Evolutionary conservation across 129 eudicot genomes (phyloP), one percentile per base, ranked within the genome.

Genomic region (Flaveria ramosissima): DNA sequence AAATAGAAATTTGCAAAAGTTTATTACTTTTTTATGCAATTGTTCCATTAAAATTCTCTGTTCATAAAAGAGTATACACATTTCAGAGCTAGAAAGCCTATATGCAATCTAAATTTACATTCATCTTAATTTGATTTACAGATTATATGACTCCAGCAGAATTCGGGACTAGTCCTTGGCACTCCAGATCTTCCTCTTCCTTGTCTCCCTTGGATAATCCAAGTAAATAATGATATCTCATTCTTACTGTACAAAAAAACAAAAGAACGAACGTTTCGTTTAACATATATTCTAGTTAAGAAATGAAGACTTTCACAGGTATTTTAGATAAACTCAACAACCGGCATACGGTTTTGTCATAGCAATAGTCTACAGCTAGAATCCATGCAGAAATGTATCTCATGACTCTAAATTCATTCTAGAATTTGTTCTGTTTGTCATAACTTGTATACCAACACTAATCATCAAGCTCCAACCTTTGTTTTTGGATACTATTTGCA

Each of bases 241-340:
- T 83, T 86, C 71, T 76, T 79, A 68, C 50, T 79, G 82, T 75
- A 79, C 78, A 73, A 83, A 79, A 79, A 20, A 57, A 43, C 17
- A 24, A 41, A 50, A 72, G 47, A 73, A 65, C 74, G 10, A 17
- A 56, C 23, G 60, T 73, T 26, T 17, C 42, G 67, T 61, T 55
- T 19, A 81, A 27, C 75, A 30, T 71, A 60, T 9, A 19, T 68
- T 75, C 76, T 48, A 32, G 41, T 19, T 71, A 63, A 30, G 65
- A 27, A 11, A 27, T 72, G 67, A 43, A 27, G 63, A 52, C 77
- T 21, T 57, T 36, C 53, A 42, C 69, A 17, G 21, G n/a, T 14
- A 46, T 13, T 20, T 57, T 26, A 13, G 64, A 19, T 68, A 39
- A 63, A 16, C 20, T 68, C 20, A 24, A 68, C 63, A 17, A 67